These are phyloP conservation scores for Aspergillus sp. DNA, from an alignment of 2,329 filamentous ascomycete species.

Conservation along the genomic window DNA sequence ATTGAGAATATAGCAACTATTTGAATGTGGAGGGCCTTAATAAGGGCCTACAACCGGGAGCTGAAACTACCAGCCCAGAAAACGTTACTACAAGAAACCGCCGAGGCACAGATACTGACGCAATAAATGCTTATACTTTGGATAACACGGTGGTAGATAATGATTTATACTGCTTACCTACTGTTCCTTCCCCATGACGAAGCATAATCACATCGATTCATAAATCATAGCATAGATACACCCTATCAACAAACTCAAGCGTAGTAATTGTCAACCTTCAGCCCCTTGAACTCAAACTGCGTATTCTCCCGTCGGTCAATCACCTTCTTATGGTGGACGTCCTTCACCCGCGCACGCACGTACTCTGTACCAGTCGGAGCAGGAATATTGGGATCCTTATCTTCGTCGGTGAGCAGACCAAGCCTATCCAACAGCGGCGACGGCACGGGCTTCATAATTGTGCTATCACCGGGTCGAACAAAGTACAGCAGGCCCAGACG, in stretches of 20 bases:
- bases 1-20: too few relatives aligned
- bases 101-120: too few relatives aligned
- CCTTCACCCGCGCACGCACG: conserved; percentile 48
- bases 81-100: too few relatives aligned
- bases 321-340: conserved; percentile 49
- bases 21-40: too few relatives aligned
- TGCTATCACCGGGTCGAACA: conserved; percentile 40
- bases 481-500: conserved; percentile 43
- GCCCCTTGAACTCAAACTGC: conserved; percentile 45
- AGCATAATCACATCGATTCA: too few relatives aligned
- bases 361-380: conserved; percentile 47
- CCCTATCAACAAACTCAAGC: conserved; percentile 1
- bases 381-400: conserved; percentile 17
- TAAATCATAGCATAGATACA: neutral
- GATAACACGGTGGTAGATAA: too few relatives aligned
- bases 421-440: conserved; percentile 33
- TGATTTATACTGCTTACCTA: too few relatives aligned
- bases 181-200: too few relatives aligned
- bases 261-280: conserved; percentile 42
- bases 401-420: conserved; percentile 18
- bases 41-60: too few relatives aligned
- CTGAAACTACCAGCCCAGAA: too few relatives aligned
- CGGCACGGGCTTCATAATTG: conserved; percentile 30
- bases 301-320: conserved; percentile 47
- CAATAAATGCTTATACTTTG: too few relatives aligned